These are phyloP conservation scores for Botrytis byssoidea DNA, from an alignment of 2,329 filamentous ascomycete genomes.

Conservation along the genomic window DNA sequence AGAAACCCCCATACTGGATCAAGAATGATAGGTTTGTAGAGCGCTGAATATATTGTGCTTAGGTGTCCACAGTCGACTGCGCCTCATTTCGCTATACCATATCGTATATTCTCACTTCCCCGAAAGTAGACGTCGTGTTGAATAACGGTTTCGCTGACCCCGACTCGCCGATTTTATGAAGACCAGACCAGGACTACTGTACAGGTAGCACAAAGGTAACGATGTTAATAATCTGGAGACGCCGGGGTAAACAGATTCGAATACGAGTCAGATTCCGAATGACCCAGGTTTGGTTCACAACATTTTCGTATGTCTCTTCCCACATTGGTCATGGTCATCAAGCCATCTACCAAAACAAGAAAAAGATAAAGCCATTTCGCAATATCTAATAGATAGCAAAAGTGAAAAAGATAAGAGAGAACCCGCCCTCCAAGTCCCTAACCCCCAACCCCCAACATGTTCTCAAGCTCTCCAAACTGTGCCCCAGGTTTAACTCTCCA, in stretches of 20 bases:
- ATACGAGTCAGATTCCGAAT: conserved; percentile 13
- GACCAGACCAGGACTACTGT: neutral
- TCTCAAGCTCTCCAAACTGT: neutral
- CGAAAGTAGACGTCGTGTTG: neutral
- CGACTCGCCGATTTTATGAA: neutral
- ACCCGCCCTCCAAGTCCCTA: neutral
- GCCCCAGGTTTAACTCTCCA: neutral
- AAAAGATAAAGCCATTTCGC: neutral
- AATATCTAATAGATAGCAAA: neutral
- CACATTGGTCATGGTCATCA: neutral
- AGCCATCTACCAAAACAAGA: neutral
- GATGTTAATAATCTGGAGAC: neutral
- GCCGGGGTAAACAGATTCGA: neutral
- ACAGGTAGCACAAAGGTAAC: neutral
- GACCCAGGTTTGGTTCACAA: neutral
- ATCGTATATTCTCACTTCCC: conserved; percentile 4
- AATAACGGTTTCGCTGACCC: neutral
- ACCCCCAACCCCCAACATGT: neutral
- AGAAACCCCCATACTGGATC: neutral
- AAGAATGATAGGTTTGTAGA: neutral
- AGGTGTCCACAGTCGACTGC: neutral
- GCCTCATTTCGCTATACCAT: neutral
- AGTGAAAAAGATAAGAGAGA: conserved; percentile 5
- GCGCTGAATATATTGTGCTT: neutral
- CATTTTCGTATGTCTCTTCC: neutral